Base-by-base conservation (phyloP, 306 rosid species). In the Ochetophila trinervis region DNA sequence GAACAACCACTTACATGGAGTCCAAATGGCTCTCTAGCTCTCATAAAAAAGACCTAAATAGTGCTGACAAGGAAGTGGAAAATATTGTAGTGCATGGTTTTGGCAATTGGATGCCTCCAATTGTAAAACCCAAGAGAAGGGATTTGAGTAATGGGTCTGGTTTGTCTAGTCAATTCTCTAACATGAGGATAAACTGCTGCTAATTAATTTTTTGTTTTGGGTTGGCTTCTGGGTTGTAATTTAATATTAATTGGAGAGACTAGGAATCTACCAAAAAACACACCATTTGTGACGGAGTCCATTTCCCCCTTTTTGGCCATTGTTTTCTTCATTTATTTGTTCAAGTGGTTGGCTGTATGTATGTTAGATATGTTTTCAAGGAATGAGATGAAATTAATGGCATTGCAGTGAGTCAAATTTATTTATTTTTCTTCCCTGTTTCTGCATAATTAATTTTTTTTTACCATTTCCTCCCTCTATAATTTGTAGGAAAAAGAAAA, bases 121-220 rank as follows among this genome's bases (percentile, higher is more conserved):
- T 60, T 47, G 54, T 82, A 66, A 84, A 80, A 64, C 80, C 78
- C 2, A 81, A 63, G 60, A 69, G 74, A 35, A 66, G 56, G 50
- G 76, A 63, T 65, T 67, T 83, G 65, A 62, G 66, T 24, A 73
- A 72, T 58, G 81, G 59, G 23, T 85, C 95, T 62, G 87, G 68
- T 49, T 78, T 88, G 87, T 76, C 91, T 1, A 74, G 77, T 78
- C 91, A 88, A 53, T 81, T 88, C 4, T 87, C 95, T 58, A 68
- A 78, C 35, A 85, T 74, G 80, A 73, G 76, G 60, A 62, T 83
- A 36, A 81, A 83, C 54, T 87, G 86, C 58, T 87, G 84, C 56
- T 70, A 62, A 65, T 30, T 42, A 3, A 4, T 27, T 56, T 30
- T 35, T 35, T 3, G 2, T 2, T 0, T 40, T 20, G 0, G 36